A percentile compares a stretch with the other conserved stretches of the same genome.
Evolutionary conservation across 108 stramenopile species (phyloP).

Genomic region (Fragilariopsis cylindrus): DNA sequence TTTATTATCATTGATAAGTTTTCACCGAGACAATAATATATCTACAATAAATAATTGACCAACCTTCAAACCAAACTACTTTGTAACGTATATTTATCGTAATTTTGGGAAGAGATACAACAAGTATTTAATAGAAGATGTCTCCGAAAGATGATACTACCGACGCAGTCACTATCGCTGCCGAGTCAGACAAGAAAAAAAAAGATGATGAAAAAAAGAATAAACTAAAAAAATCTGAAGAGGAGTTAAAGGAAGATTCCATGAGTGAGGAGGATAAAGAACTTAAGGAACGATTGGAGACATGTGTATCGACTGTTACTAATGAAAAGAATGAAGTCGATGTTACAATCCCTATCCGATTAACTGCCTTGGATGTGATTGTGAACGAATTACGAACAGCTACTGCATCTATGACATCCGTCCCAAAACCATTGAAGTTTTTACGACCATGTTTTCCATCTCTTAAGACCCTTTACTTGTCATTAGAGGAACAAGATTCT

Average conservation of each 20-base stretch:
- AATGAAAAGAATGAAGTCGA: constrained; percentile 64
- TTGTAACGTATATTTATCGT: too few relatives aligned
- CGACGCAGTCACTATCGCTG: constrained; percentile 26
- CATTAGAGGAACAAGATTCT: constrained; percentile 31
- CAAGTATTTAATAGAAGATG: not conserved
- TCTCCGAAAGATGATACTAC: constrained; percentile 50
- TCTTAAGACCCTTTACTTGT: constrained; percentile 78
- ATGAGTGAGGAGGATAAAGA: constrained; percentile 84
- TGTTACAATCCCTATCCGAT: constrained; percentile 75
- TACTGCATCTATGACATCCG: constrained; percentile 97
- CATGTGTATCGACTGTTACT: constrained; percentile 79
- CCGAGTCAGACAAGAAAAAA: constrained; percentile 40
- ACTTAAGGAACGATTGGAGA: constrained; percentile 86
- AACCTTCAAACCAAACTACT: too few relatives aligned
- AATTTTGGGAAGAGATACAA: not conserved
- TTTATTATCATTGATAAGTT: too few relatives aligned
- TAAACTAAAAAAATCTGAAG: constrained; percentile 32
- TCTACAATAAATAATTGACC: too few relatives aligned
- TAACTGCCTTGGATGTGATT: constrained; percentile 89
- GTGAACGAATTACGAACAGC: constrained; percentile 87
- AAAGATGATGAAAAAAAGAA: constrained; percentile 37
- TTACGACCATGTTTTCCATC: constrained; percentile 91
- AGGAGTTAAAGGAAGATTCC: constrained; percentile 37
- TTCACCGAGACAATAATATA: too few relatives aligned
- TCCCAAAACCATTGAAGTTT: constrained; percentile 99